Base-by-base conservation (phyloP, 768 basidiomycete genomes). In the Termitomyces titanicus region DNA sequence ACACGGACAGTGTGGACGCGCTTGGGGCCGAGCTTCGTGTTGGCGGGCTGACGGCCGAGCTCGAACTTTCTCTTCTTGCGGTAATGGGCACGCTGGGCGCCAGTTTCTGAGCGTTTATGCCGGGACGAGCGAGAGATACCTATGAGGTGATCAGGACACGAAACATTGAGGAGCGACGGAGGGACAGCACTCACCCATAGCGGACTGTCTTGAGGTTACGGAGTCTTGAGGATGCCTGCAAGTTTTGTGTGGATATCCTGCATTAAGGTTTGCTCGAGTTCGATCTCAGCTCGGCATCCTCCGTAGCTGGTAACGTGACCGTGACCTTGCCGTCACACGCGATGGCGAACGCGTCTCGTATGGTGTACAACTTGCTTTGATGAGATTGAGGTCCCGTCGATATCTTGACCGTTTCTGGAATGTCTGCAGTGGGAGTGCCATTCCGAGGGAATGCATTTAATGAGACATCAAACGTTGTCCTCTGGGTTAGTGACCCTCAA, bases 41-140 rank as follows among this genome's bases (percentile, higher is more conserved):
- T 94, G 64, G 97, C 97, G 55, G 97, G 80, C 73, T 98, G 97
- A 71, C 97, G 94, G 71, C 96, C 97, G 68, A 98, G 87, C 83
- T 99, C 97, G 78, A 98, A 98, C 81, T 98, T 98, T 88, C 97
- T 88, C 92, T 98, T 99, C 85, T 99, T 99, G 83, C 96, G 93
- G 80, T 94, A 96, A 79, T 89, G 86, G 66, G 94, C 86, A 66
- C 90, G 88, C 76, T 94, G 90, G 57, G 90, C 92, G 68, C 92
- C 96, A 47, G 93, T 88, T 66, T 84, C 88, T 63, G 94, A 90
- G 72, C 95, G 93, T 79, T 98, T 98, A 84, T 98, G 94, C 72
- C 96, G 84, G 67, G 94, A 96, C 62, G 94, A 85, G 67, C 96
- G 89, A 69, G 96, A 91, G 73, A 98, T 98, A 93, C 95, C 95